These are phyloP conservation scores for Asterionellopsis glacialis DNA, from an alignment of 108 stramenopile genomes.

Conservation along the genomic window DNA sequence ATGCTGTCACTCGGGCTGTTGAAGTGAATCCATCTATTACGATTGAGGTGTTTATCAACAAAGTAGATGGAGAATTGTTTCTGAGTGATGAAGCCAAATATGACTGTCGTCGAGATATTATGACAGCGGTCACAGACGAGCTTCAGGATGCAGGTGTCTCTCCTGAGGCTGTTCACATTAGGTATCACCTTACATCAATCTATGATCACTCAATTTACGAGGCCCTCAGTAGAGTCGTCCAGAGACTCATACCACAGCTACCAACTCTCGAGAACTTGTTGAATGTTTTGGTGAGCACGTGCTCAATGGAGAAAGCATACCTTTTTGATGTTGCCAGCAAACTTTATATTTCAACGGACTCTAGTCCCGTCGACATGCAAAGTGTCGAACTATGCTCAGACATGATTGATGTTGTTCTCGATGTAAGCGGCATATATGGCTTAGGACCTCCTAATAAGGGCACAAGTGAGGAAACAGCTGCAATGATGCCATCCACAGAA, in stretches of 20 bases:
- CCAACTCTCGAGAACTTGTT: conserved; percentile 92
- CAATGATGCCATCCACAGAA: conserved; percentile 8
- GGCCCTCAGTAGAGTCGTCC: conserved; percentile 87
- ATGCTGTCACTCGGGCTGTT: conserved; percentile 81
- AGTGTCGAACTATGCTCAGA: conserved; percentile 96
- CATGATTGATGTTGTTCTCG: conserved; percentile 99
- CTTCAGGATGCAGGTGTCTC: conserved; percentile 77
- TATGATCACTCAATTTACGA: conserved; percentile 99
- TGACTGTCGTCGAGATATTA: conserved; percentile 91
- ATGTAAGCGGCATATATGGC: conserved; percentile 98
- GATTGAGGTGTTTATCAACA: conserved; percentile 98
- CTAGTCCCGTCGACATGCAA: conserved; percentile 95
- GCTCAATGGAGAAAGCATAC: conserved; percentile 97
- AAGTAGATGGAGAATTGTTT: conserved; percentile 99
- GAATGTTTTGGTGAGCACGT: conserved; percentile 90
- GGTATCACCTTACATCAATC: conserved; percentile 92
- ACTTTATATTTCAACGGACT: conserved; percentile 95
- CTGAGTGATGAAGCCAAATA: conserved; percentile 95
- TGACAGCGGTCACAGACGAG: conserved; percentile 84
- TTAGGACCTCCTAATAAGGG: conserved; percentile 31
- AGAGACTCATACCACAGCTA: conserved; percentile 91
- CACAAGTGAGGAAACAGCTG: conserved; percentile 6
- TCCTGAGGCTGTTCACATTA: conserved; percentile 73
- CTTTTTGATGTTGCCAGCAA: conserved; percentile 97
- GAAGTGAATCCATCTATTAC: conserved; percentile 83